Evolutionary conservation across 192 early-diverging fungal species (phyloP).

Genomic region (Funneliformis mosseae): DNA sequence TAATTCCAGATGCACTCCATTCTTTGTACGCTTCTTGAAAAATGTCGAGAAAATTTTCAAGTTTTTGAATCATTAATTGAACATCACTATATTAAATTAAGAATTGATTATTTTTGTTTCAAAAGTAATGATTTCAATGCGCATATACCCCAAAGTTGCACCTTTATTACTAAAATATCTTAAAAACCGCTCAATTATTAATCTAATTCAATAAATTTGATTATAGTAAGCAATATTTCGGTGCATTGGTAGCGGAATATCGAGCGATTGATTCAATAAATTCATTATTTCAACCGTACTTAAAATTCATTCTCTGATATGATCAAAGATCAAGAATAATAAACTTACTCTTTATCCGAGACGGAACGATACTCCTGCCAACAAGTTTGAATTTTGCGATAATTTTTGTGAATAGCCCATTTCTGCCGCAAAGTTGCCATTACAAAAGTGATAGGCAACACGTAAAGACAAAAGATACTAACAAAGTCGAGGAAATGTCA

Average conservation of each 20-base stretch:
- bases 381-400: constrained; percentile 40
- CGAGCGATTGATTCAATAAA: not conserved
- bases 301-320: not conserved
- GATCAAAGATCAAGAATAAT: not conserved
- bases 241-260: not conserved
- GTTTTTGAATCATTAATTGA: constrained; percentile 36
- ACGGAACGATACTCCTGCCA: constrained; percentile 43
- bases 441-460: constrained; percentile 19
- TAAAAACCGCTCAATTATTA: not conserved
- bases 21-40: constrained; percentile 45
- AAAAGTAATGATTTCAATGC: not conserved
- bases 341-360: constrained; percentile 42
- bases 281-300: not conserved
- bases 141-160: not conserved
- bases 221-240: not conserved
- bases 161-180: not conserved
- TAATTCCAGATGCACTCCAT: constrained; percentile 34
- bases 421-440: constrained; percentile 49
- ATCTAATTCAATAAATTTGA: not conserved
- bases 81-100: constrained; percentile 34
- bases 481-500: not conserved
- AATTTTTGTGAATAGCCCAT: constrained; percentile 49
- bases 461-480: not conserved
- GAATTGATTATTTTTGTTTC: not conserved
- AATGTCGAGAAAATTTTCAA: constrained; percentile 40